Evolutionary conservation across 371 early-diverging fungal species (phyloP).

Genomic region (Syncephalastrum contaminatum): DNA sequence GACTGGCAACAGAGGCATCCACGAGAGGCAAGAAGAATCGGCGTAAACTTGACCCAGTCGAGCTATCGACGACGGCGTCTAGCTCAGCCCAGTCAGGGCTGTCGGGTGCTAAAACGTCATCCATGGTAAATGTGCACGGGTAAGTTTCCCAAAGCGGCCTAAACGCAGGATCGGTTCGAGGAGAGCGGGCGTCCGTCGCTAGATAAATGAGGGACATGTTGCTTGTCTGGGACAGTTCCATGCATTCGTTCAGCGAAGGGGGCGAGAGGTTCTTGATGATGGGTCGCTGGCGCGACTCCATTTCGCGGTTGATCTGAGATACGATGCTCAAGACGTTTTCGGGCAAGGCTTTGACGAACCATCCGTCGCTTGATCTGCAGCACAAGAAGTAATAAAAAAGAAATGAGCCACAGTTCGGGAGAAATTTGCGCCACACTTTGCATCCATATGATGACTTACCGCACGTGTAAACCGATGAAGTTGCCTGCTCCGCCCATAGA

Average conservation of each 20-base stretch:
- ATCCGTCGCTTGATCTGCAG: constrained; percentile 52
- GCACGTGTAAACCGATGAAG: constrained; percentile 55
- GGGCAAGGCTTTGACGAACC: constrained; percentile 46
- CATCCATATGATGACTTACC: constrained; percentile 17
- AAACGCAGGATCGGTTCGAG: constrained; percentile 41
- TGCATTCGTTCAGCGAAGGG: constrained; percentile 15
- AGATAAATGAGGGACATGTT: constrained; percentile 45
- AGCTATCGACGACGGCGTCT: constrained; percentile 10
- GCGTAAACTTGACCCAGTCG: constrained; percentile 17
- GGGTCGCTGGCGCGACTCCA: constrained; percentile 8
- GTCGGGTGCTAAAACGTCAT: constrained; percentile 36
- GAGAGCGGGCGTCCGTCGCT: constrained; percentile 56
- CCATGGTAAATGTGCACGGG: constrained; percentile 60
- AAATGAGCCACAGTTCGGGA: background rate
- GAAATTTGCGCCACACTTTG: too few species aligned
- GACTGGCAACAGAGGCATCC: constrained; percentile 27
- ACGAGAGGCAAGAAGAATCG: constrained; percentile 26
- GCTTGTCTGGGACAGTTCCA: constrained; percentile 23
- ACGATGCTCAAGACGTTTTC: constrained; percentile 38
- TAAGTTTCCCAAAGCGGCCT: constrained; percentile 42
- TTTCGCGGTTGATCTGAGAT: constrained; percentile 17
- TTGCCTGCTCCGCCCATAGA: constrained; percentile 51
- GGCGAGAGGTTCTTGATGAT: background rate
- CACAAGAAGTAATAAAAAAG: constrained; percentile 1
- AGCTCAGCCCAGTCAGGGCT: constrained; percentile 11